Evolutionary conservation across 805 yeast species (phyloP).

Genomic region (Nakazawaea pomicola): DNA sequence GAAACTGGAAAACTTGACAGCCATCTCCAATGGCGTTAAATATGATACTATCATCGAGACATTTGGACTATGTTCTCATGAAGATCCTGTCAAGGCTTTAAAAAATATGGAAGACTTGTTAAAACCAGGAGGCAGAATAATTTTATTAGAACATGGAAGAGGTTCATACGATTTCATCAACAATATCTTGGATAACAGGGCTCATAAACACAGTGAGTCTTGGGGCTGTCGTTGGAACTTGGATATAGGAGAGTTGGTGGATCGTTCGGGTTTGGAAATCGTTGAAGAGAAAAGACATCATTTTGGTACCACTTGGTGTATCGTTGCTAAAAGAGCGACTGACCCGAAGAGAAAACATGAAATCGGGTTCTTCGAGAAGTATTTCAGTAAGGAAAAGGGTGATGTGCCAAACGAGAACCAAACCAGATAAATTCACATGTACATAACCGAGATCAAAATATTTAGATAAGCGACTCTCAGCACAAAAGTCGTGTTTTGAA

Average conservation of each 20-base stretch:
- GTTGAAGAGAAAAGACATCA: slow-evolving; percentile 78
- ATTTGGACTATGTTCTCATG: slow-evolving; percentile 93
- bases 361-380: slow-evolving; percentile 45
- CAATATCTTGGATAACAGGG: slow-evolving; percentile 72
- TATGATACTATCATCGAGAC: slow-evolving; percentile 93
- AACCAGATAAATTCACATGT: too few species aligned
- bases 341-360: slow-evolving; percentile 48
- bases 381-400: slow-evolving; percentile 25
- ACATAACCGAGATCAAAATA: too few species aligned
- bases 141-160: slow-evolving; percentile 89
- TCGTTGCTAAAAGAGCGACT: slow-evolving; percentile 70
- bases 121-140: slow-evolving; percentile 86
- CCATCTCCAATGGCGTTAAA: slow-evolving; percentile 42
- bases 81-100: slow-evolving; percentile 83
- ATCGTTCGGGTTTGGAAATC: slow-evolving; percentile 77
- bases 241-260: slow-evolving; percentile 84
- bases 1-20: slow-evolving; percentile 74
- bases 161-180: slow-evolving; percentile 77
- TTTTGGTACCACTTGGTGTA: slow-evolving; percentile 89
- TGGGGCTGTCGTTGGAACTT: slow-evolving; percentile 99
- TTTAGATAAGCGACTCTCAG: too few species aligned
- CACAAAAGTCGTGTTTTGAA: too few species aligned
- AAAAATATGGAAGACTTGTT: slow-evolving; percentile 66
- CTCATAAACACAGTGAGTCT: slow-evolving; percentile 74
- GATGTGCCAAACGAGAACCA: not conserved